phyloP scores from a whole-genome alignment of 345 rosid species.

The Gynandropsis gynandra region DNA sequence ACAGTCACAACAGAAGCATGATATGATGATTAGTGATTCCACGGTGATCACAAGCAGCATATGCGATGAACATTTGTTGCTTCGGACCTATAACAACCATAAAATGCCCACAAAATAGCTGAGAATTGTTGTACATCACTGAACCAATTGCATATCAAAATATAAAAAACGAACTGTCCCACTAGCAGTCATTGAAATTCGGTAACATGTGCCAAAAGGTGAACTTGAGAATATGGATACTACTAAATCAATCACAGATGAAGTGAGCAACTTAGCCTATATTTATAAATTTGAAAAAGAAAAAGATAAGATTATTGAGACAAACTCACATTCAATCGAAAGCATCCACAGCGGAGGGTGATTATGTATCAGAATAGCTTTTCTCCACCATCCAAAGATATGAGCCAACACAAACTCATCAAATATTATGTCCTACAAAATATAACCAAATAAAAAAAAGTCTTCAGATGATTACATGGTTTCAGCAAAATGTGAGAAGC shows the following conservation, averaged over 20 bases:
- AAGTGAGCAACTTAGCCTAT: slow-evolving; percentile 5
- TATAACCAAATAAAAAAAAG: slow-evolving; percentile 6
- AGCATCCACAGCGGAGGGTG: slow-evolving; percentile 97
- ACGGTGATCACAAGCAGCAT: slow-evolving; percentile 29
- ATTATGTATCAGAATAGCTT: slow-evolving; percentile 90
- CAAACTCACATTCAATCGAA: slow-evolving; percentile 89
- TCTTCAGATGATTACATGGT: slow-evolving; percentile 16
- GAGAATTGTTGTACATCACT: too few species aligned
- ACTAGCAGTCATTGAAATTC: slow-evolving; percentile 99
- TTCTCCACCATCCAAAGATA: slow-evolving; percentile 99
- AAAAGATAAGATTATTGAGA: slow-evolving; percentile 1
- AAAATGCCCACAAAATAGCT: too few species aligned
- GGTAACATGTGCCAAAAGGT: slow-evolving; percentile 98
- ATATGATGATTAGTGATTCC: slow-evolving; percentile 20
- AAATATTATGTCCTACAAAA: slow-evolving; percentile 67
- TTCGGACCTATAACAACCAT: slow-evolving; percentile 25
- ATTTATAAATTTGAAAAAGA: slow-evolving; percentile 1
- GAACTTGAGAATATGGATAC: slow-evolving; percentile 44
- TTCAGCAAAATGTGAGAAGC: slow-evolving; percentile 10
- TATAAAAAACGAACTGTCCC: slow-evolving; percentile 98
- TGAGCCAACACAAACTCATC: slow-evolving; percentile 97
- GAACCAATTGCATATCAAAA: slow-evolving; percentile 96
- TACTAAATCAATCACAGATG: neutral
- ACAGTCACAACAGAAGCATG: slow-evolving; percentile 22
- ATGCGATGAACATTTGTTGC: slow-evolving; percentile 30